Evolutionary conservation across 2,329 filamentous ascomycete genomes (phyloP), one percentile per base, ranked within the genome.

Genomic region (Tolypocladium capitatum): DNA sequence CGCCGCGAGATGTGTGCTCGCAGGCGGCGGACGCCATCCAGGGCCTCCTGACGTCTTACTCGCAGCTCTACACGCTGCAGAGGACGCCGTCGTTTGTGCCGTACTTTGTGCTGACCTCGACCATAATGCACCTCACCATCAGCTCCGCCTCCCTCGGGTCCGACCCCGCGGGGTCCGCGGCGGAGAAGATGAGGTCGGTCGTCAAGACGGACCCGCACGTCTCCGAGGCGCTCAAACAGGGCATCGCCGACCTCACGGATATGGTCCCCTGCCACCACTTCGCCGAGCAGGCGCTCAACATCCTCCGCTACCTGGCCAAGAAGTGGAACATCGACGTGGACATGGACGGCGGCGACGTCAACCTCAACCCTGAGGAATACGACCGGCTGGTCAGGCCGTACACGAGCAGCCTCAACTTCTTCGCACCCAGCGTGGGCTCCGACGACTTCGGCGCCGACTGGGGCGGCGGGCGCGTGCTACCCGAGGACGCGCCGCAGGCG

Each of bases 1-100:
- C 71, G 4, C 83, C 83, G 8, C 74, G 76, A 35, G 80, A 84
- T 51, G 76, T 84, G 16, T 86, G 83, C 61, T 72, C 72, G 2
- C 75, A 80, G 53, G 76, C 76, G 1, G 76, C 76, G 30, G 75
- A 79, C 50, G 76, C 76, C 28, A 80, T 80, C 18, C 75, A 78
- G 51, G 70, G 72, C 1, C 67, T 80, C 3, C 57, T 76, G 2
- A 68, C 67, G 9, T 80, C 76, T 2, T 80, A 80, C 53, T 74
- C 76, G 4, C 74, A 75, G 46, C 65, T 80, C 0, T 80, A 80
- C 53, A 79, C 76, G 0, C 60, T 80, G 16, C 68, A 71, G n/a
- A 64, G 75, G 14, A 80, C 76, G 11, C 76, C 76, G 1, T 78
- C 76, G 0, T 80, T 80, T 52, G 76, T 80, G 1, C 76, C 76